A percentile compares a stretch with the other conserved stretches of the same genome.
Conservation (phyloP, 179 eudicot genomes). For the Camellia oleifera region DNA sequence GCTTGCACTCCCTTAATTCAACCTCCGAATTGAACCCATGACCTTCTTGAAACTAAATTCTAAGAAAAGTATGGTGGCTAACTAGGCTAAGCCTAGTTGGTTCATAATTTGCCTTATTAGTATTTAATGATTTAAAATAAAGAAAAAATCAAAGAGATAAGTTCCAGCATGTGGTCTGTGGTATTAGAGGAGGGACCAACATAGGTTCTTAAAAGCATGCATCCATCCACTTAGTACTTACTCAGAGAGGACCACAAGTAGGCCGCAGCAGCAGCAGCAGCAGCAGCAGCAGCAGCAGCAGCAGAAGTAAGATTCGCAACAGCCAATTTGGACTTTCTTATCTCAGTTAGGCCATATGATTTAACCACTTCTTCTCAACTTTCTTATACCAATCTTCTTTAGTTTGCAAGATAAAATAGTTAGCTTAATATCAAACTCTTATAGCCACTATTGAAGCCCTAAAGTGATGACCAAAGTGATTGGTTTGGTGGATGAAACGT, state of each 20-base stretch:
- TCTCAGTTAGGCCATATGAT: background rate
- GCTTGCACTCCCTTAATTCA: no score
- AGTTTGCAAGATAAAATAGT: no score
- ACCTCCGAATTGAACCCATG: no score
- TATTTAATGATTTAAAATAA: background rate
- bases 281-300: no score
- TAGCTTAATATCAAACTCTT: no score
- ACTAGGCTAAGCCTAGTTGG: no score
- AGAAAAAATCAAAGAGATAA: slow-evolving; percentile 13
- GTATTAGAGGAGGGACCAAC: slow-evolving; percentile 12
- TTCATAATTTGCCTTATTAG: background rate
- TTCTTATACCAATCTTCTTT: background rate
- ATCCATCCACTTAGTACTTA: background rate
- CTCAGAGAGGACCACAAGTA: slow-evolving; percentile 4
- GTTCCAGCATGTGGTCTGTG: slow-evolving; percentile 7
- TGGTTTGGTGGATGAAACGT: no score
- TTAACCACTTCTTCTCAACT: background rate
- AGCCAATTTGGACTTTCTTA: no score
- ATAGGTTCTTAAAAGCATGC: slow-evolving; percentile 12
- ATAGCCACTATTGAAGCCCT: background rate
- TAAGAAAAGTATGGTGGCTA: no score
- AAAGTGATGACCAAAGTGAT: no score
- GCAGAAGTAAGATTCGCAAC: background rate
- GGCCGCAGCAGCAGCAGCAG: background rate
- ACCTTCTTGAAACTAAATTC: no score